These are phyloP conservation scores for Melanomma pulvis-pyrius DNA, from an alignment of 495 filamentous ascomycete genomes.

Conservation along the genomic window DNA sequence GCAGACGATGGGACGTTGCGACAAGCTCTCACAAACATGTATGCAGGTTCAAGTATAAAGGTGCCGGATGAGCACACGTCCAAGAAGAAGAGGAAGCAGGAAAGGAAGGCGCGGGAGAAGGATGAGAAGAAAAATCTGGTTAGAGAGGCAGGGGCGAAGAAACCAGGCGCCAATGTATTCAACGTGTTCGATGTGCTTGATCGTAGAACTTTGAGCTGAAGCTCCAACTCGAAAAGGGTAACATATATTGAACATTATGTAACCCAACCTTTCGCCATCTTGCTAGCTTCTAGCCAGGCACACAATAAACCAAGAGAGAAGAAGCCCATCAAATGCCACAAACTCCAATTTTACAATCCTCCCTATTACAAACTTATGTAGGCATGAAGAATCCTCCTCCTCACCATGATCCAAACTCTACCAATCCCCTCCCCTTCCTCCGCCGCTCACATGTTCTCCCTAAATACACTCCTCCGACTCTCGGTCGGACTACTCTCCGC, in stretches of 20 bases:
- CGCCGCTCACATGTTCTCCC: slow-evolving; percentile 50
- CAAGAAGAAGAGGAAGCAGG: slow-evolving; percentile 16
- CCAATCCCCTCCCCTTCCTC: neutral
- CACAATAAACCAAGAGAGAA: neutral
- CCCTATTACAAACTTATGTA: slow-evolving; percentile 1
- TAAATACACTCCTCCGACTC: slow-evolving; percentile 58
- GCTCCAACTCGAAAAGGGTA: neutral
- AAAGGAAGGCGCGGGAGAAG: slow-evolving; percentile 4
- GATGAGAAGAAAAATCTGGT: neutral
- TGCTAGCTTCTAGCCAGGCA: neutral
- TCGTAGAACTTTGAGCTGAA: neutral
- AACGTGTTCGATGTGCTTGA: neutral
- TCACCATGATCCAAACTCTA: neutral
- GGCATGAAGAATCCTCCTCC: neutral
- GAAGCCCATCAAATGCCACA: neutral
- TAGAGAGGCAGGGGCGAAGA: neutral
- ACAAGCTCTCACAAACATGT: slow-evolving; percentile 12
- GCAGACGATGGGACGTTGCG: neutral
- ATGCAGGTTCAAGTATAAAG: slow-evolving; percentile 4
- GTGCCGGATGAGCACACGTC: slow-evolving; percentile 8
- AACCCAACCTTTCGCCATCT: neutral
- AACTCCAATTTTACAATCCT: neutral
- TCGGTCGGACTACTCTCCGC: slow-evolving; percentile 53
- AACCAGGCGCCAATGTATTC: slow-evolving; percentile 11
- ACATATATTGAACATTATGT: neutral